Conservation (phyloP, 768 basidiomycete species). For the Pseudohyphozyma bogoriensis region DNA sequence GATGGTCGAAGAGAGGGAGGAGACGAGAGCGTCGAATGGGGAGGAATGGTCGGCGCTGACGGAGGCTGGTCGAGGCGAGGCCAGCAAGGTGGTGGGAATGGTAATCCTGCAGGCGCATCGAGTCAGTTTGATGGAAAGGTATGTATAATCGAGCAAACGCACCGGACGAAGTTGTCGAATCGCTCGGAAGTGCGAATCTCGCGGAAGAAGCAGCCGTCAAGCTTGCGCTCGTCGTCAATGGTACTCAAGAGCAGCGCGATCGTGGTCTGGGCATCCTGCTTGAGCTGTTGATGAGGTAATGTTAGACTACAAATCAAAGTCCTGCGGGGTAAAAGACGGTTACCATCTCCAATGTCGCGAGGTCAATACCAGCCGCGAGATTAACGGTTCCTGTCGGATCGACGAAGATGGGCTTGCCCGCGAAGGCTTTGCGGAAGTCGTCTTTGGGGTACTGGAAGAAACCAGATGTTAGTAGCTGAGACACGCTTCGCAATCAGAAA, state of each 20-base stretch:
- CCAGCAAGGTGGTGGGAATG: neutral
- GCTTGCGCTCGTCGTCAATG: constrained; percentile 27
- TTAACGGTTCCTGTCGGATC: constrained; percentile 71
- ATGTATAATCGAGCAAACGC: neutral
- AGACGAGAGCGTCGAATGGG: constrained; percentile 25
- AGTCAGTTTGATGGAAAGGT: neutral
- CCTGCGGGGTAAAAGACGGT: no score
- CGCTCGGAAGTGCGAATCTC: constrained; percentile 13
- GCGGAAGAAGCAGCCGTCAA: constrained; percentile 12
- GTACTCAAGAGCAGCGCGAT: constrained; percentile 19
- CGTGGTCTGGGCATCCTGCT: constrained; percentile 24
- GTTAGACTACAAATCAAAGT: no score
- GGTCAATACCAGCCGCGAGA: constrained; percentile 61
- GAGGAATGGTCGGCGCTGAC: constrained; percentile 20
- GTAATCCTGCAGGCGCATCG: constrained; percentile 8
- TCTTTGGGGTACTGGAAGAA: constrained; percentile 12
- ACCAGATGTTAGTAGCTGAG: no score
- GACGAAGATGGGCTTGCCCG: constrained; percentile 52
- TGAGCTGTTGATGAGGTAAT: constrained; percentile 55
- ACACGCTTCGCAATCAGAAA: constrained; percentile 8
- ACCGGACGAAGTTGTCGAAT: constrained; percentile 26
- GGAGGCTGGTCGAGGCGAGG: constrained; percentile 12
- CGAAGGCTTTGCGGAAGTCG: constrained; percentile 32
- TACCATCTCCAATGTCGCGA: constrained; percentile 69
- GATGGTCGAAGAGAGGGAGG: constrained; percentile 34